Evolutionary conservation across 2,329 filamentous ascomycete genomes (phyloP).

Genomic region (Aspergillus neoniger): DNA sequence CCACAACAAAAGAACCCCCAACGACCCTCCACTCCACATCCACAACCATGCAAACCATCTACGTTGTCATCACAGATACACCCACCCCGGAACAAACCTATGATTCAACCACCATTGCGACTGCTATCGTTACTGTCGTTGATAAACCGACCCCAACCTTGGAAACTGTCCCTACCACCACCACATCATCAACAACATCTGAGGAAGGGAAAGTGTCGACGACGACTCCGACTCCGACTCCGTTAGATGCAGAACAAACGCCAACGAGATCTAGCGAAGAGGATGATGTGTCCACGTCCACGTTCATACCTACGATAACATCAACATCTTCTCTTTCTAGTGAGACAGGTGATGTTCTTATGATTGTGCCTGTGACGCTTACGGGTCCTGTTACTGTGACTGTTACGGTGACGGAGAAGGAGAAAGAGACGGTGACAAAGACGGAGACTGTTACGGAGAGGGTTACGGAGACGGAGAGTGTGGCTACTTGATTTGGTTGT

Average conservation of each 20-base stretch:
- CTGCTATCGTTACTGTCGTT: neutral
- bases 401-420: constrained; percentile 18
- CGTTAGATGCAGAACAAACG: too few species aligned
- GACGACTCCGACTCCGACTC: neutral
- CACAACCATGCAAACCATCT: constrained; percentile 3
- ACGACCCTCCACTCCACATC: constrained; percentile 8
- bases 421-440: constrained; percentile 15
- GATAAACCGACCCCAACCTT: neutral
- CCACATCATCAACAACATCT: neutral
- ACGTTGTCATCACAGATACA: neutral
- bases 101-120: neutral
- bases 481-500: neutral
- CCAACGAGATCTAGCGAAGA: neutral
- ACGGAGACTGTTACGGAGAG: constrained; percentile 13
- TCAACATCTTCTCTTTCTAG: neutral
- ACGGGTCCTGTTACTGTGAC: constrained; percentile 18
- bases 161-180: neutral
- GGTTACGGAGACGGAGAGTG: constrained; percentile 8
- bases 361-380: constrained; percentile 19
- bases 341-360: constrained; percentile 1
- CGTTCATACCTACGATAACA: neutral
- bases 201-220: too few species aligned
- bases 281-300: neutral
- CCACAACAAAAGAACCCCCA: neutral
- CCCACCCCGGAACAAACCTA: neutral